Evolutionary conservation across 768 basidiomycete species (phyloP).

Genomic region (Lanmaoa rubissima): DNA sequence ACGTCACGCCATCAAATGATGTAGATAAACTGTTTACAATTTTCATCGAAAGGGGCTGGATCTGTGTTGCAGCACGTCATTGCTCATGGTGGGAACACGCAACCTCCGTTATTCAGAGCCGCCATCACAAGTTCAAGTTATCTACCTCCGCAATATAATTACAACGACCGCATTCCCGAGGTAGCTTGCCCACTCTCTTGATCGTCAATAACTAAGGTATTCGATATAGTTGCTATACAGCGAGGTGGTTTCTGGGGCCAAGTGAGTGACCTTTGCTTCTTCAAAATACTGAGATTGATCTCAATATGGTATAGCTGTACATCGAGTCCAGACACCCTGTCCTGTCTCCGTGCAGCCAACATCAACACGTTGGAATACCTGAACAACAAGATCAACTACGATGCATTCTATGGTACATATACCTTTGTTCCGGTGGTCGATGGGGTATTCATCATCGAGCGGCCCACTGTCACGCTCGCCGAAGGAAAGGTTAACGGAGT

Average conservation of each 20-base stretch:
- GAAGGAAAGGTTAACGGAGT: conserved; percentile 7
- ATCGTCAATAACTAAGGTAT: background rate
- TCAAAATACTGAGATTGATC: too few relatives aligned
- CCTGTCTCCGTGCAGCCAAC: conserved; percentile 5
- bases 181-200: background rate
- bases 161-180: conserved; percentile 4
- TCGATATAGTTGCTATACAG: background rate
- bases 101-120: conserved; percentile 3
- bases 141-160: conserved; percentile 4
- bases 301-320: background rate
- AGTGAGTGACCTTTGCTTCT: background rate
- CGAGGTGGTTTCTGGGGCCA: background rate
- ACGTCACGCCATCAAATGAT: background rate
- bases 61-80: conserved; percentile 11
- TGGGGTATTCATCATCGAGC: conserved; percentile 2
- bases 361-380: background rate
- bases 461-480: background rate
- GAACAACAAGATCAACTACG: background rate
- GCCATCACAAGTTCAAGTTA: conserved; percentile 9
- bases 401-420: conserved; percentile 3
- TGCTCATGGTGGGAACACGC: conserved; percentile 4
- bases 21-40: too few relatives aligned
- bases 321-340: background rate
- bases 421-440: conserved; percentile 10
- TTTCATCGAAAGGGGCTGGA: background rate